A percentile compares a stretch with the other conserved stretches of the same genome.
These are phyloP conservation scores for Coix lacrymajobi DNA, from an alignment of 176 grass and related monocot species.

Conservation along the genomic window DNA sequence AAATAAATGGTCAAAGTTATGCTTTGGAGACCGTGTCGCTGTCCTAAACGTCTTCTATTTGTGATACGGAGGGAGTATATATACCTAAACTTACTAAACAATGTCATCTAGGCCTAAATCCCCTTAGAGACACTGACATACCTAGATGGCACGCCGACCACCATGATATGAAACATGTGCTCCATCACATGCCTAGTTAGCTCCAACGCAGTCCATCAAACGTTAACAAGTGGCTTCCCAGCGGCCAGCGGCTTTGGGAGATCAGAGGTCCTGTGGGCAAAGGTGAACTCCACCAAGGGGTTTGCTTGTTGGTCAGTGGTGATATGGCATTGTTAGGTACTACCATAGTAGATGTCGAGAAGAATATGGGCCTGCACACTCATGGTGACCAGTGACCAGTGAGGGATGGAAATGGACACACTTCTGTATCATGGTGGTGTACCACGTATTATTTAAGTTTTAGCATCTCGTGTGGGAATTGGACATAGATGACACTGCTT, in stretches of 20 bases:
- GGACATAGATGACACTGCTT: not conserved
- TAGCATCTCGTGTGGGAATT: not conserved
- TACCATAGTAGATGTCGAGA: not conserved
- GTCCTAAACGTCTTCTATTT: no score
- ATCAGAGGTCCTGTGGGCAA: not conserved
- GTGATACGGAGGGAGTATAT: no score
- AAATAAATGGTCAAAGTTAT: no score
- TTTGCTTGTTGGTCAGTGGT: not conserved
- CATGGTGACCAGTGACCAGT: not conserved
- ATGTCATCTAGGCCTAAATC: not conserved
- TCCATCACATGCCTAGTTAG: not conserved
- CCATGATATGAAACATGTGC: not conserved
- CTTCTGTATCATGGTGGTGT: not conserved
- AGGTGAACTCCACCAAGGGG: not conserved
- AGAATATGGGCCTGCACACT: not conserved
- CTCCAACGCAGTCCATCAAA: not conserved
- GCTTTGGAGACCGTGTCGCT: no score
- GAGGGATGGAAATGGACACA: not conserved
- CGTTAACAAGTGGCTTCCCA: not conserved
- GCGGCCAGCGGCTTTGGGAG: not conserved
- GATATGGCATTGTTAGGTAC: not conserved
- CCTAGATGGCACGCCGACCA: not conserved
- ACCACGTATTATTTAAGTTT: not conserved
- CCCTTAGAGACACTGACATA: not conserved
- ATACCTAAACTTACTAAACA: not conserved